Evolutionary conservation across 2,329 filamentous ascomycete genomes (phyloP).

Genomic region (Sclerotinia nivalis): DNA sequence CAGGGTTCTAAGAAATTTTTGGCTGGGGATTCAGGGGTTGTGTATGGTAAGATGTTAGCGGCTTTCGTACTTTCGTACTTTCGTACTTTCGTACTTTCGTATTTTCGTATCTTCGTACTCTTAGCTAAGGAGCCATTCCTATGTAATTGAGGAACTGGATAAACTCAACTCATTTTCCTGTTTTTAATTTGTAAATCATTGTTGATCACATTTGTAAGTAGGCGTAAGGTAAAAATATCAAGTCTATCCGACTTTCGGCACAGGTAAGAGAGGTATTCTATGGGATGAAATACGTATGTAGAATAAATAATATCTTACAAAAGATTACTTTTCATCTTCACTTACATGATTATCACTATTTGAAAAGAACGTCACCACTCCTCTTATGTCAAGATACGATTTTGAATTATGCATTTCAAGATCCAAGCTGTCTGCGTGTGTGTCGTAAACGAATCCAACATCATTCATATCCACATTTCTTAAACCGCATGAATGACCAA

Average conservation of each 20-base stretch:
- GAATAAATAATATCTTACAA: background rate
- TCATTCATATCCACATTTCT: slow-evolving; percentile 7
- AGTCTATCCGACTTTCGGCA: no score
- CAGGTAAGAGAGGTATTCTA: background rate
- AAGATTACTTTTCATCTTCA: no score
- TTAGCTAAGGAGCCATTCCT: background rate
- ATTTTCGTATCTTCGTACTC: background rate
- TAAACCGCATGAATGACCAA: slow-evolving; percentile 5
- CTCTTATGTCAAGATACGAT: slow-evolving; percentile 8
- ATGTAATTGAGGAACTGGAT: background rate
- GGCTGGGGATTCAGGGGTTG: background rate
- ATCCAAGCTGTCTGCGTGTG: slow-evolving; percentile 15
- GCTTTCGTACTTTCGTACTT: background rate
- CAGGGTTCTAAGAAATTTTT: background rate
- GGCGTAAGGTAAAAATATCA: background rate
- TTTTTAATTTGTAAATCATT: background rate
- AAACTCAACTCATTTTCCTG: background rate
- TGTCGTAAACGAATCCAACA: slow-evolving; percentile 18
- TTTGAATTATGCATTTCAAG: slow-evolving; percentile 8
- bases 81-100: background rate
- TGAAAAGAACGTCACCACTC: background rate
- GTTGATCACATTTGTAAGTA: background rate
- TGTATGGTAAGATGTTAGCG: background rate
- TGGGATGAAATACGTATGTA: background rate
- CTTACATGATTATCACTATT: slow-evolving; percentile 10